Evolutionary conservation across 768 basidiomycete species (phyloP), one percentile per base, ranked within the genome.

Genomic region (Neoboletus magnificus): DNA sequence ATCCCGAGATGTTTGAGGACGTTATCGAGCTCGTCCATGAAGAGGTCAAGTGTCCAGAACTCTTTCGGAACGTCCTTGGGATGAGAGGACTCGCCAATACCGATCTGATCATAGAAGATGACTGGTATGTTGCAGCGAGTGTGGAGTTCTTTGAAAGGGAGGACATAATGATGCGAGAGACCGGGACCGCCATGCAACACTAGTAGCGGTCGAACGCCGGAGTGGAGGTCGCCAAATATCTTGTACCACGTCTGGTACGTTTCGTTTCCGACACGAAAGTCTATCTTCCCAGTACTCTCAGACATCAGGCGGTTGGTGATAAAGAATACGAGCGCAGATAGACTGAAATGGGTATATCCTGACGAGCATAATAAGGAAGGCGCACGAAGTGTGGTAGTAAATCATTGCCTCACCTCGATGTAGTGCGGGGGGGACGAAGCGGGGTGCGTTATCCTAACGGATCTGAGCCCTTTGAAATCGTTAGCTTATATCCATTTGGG

Each of bases 11-110:
- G 59, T 5, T 59, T 43, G 23, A 84, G 50, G 10, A 85, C 58
- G 50, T 81, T 82, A 27, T 74, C 73, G 33, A 85, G 77, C 69
- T 85, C 80, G 40, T 77, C 77, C 50, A 80, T 63, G 69, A 82
- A 84, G 4, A 85, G 74, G 8, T 79, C 74, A 22, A 76, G 60
- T 6, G 74, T 76, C 79, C 76, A 77, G 61, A 79, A 79, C 27
- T 58, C 64, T 20, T 56, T 58, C 0, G 52, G 50, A 9, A 45
- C 56, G 16, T 50, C 35, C 4, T 62, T 71, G 1, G 74, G 70
- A 50, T 77, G 80, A 15, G 80, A 77, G 4, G 80, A 81, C 44
- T 65, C 61, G 11, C 74, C 77, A 57, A 64, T 74, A 8, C 81
- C 81, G 44, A 82, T 62, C 67, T 81, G 79, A 57, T 82, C 81